A percentile compares a stretch with the other conserved stretches of the same genome.
These are phyloP conservation scores for Podospora australis DNA, from an alignment of 495 filamentous ascomycete species.

Conservation along the genomic window DNA sequence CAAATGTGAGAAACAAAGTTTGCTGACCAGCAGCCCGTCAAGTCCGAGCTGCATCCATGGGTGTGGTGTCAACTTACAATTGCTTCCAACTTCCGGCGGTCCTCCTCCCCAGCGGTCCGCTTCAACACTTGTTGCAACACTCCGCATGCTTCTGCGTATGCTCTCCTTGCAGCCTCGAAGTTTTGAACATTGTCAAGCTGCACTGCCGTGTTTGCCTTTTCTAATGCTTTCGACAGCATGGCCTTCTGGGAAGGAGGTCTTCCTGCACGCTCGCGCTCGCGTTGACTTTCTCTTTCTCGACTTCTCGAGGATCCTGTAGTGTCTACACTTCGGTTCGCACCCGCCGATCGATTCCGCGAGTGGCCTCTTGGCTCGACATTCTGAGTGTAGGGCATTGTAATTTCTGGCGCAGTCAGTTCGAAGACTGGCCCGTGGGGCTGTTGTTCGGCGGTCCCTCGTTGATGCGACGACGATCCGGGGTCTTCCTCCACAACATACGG, in stretches of 20 bases:
- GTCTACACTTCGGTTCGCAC: conserved; percentile 36
- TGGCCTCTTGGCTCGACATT: conserved; percentile 36
- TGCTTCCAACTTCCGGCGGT: conserved; percentile 75
- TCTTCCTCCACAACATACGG: conserved; percentile 12
- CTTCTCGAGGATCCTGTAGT: conserved; percentile 29
- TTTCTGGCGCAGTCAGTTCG: conserved; percentile 9
- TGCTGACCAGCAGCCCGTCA: neutral
- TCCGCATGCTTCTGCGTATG: conserved; percentile 82
- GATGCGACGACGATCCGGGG: conserved; percentile 13
- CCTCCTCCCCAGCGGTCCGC: conserved; percentile 73
- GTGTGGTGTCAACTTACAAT: conserved; percentile 63
- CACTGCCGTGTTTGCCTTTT: conserved; percentile 93
- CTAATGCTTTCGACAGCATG: conserved; percentile 86
- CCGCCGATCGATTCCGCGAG: conserved; percentile 43
- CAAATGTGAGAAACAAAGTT: neutral
- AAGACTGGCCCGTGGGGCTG: too few relatives aligned
- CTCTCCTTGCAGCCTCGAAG: conserved; percentile 84
- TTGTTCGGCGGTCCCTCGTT: conserved; percentile 6
- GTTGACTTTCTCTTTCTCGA: conserved; percentile 2
- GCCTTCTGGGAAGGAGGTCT: conserved; percentile 67
- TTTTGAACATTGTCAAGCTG: conserved; percentile 92
- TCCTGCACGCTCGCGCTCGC: conserved; percentile 17
- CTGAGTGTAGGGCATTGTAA: conserved; percentile 29
- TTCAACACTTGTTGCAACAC: conserved; percentile 82
- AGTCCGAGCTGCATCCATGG: neutral